Conservation (phyloP, 148 eudicot genomes). For the Salicornia ramosissima region DNA sequence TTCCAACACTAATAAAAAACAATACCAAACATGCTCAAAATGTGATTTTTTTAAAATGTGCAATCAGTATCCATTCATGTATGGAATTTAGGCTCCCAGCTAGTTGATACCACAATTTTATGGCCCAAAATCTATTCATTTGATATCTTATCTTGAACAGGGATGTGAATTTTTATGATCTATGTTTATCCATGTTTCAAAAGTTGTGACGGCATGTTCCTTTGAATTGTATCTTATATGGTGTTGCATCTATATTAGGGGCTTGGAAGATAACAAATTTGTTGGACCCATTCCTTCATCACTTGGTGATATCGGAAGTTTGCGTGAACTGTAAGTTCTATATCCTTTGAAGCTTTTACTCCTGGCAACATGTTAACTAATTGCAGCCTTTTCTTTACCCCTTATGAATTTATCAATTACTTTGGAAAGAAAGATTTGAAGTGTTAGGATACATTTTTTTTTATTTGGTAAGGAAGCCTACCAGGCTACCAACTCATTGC, state of each 20-base stretch:
- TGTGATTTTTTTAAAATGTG: background rate
- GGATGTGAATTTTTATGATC: background rate
- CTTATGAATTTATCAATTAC: background rate
- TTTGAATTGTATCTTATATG: background rate
- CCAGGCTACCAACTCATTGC: no score
- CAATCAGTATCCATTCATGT: background rate
- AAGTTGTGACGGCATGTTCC: background rate
- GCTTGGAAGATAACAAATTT: conserved; percentile 64
- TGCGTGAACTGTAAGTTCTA: conserved; percentile 82
- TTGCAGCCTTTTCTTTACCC: background rate
- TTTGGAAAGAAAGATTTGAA: background rate
- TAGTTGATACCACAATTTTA: background rate
- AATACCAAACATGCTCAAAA: no score
- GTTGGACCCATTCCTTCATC: conserved; percentile 74
- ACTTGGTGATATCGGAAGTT: conserved; percentile 50
- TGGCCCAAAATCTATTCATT: conserved; percentile 4
- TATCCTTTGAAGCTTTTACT: conserved; percentile 10
- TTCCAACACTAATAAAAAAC: no score
- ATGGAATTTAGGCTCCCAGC: background rate
- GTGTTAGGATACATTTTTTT: no score
- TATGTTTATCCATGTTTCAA: background rate
- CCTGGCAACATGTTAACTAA: background rate
- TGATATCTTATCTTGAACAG: background rate
- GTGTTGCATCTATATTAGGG: conserved; percentile 38
- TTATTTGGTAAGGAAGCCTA: no score